phyloP scores from a whole-genome alignment of 2,329 filamentous ascomycete genomes.

The Beauveria caledonica region DNA sequence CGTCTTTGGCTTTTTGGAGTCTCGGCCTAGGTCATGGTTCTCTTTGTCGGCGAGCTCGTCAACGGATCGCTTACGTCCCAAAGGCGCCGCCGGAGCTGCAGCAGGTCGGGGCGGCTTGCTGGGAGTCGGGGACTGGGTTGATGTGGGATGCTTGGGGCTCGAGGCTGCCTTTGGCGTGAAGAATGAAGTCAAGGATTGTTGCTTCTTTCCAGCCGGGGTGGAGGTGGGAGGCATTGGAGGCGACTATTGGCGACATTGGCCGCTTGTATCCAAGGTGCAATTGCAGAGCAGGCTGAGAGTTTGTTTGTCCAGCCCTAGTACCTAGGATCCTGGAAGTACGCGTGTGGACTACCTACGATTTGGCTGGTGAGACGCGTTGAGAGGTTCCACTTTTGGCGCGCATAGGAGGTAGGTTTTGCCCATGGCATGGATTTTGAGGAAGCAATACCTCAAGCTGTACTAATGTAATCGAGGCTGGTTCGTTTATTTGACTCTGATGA shows the following conservation, averaged over 20 bases:
- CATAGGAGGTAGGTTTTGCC: not conserved
- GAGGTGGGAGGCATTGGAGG: conserved; percentile 27
- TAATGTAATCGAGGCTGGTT: too few relatives aligned
- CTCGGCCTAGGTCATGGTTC: not conserved
- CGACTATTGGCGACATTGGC: conserved; percentile 1
- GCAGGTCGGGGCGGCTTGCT: conserved; percentile 38
- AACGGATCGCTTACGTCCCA: conserved; percentile 31
- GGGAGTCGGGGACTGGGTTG: conserved; percentile 17
- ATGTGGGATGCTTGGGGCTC: conserved; percentile 24
- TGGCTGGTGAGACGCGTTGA: conserved; percentile 11
- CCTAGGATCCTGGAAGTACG: not conserved
- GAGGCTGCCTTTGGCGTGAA: conserved; percentile 56
- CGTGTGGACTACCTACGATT: not conserved
- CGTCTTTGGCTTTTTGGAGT: conserved; percentile 14
- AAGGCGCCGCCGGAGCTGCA: conserved; percentile 34
- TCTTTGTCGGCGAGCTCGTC: conserved; percentile 22
- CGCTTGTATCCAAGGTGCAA: not conserved
- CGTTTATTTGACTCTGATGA: too few relatives aligned
- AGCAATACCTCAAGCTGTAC: too few relatives aligned
- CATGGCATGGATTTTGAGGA: too few relatives aligned
- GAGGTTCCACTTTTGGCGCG: conserved; percentile 9
- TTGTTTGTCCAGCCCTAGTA: not conserved
- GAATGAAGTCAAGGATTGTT: conserved; percentile 80
- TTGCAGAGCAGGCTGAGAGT: not conserved
- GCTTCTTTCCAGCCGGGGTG: conserved; percentile 50